Percentiles rank a stretch among this genome's conserved stretches.
These are phyloP conservation scores for Hymenoscyphus infarciens DNA, from an alignment of 2,329 filamentous ascomycete genomes.

Conservation along the genomic window DNA sequence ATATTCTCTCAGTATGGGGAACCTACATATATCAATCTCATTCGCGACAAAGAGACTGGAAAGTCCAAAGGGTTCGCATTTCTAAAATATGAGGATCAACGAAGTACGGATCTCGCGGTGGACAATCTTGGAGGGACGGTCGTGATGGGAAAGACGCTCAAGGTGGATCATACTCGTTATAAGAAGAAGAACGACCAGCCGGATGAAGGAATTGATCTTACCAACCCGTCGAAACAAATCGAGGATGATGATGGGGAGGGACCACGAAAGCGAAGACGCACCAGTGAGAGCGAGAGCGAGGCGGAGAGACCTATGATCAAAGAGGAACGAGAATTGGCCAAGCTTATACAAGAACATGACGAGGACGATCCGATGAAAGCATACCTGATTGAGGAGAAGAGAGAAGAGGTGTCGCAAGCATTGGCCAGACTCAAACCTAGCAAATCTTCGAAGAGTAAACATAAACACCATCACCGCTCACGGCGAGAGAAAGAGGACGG, in stretches of 20 bases:
- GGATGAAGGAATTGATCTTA: conserved; percentile 56
- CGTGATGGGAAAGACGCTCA: conserved; percentile 73
- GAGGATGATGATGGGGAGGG: conserved; percentile 40
- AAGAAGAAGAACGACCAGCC: conserved; percentile 79
- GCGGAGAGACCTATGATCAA: conserved; percentile 61
- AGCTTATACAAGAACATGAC: conserved; percentile 75
- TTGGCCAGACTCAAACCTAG: conserved; percentile 48
- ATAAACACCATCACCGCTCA: conserved; percentile 28
- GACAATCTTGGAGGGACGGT: conserved; percentile 90
- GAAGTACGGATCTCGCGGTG: conserved; percentile 91
- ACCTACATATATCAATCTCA: conserved; percentile 86
- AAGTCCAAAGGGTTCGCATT: conserved; percentile 94
- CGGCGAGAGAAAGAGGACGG: conserved; percentile 12
- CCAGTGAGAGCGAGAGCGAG: conserved; percentile 40
- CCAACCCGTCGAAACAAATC: conserved; percentile 30
- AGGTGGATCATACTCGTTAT: conserved; percentile 91
- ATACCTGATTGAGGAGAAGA: conserved; percentile 86
- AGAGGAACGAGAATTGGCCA: conserved; percentile 77
- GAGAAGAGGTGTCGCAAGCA: conserved; percentile 76
- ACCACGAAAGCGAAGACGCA: conserved; percentile 39
- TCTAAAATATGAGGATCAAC: conserved; percentile 97
- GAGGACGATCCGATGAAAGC: conserved; percentile 98
- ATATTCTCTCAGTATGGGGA: conserved; percentile 98
- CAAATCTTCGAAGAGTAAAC: conserved; percentile 26
- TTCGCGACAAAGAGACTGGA: conserved; percentile 92